These are phyloP conservation scores for Telfairia occidentalis DNA, from an alignment of 331 rosid genomes.

Conservation along the genomic window DNA sequence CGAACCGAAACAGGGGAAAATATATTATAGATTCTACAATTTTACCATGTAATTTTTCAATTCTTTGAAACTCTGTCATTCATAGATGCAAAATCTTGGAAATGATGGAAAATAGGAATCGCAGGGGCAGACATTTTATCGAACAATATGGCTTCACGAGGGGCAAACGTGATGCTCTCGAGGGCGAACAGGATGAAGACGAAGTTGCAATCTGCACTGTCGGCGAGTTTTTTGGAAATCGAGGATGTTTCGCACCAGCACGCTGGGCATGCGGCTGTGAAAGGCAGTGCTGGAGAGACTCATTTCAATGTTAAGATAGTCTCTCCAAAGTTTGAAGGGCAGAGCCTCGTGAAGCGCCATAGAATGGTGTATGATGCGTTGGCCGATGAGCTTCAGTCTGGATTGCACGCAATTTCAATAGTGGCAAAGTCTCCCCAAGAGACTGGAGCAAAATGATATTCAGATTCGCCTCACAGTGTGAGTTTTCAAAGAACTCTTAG, in stretches of 20 bases:
- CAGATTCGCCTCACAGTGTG: not conserved
- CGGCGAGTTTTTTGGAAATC: slow-evolving; percentile 50
- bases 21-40: not conserved
- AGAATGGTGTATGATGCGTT: slow-evolving; percentile 43
- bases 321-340: slow-evolving; percentile 62
- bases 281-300: slow-evolving; percentile 35
- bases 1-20: not conserved
- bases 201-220: slow-evolving; percentile 43
- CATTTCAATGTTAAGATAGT: slow-evolving; percentile 72
- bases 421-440: slow-evolving; percentile 51
- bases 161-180: slow-evolving; percentile 3
- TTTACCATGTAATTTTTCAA: not conserved
- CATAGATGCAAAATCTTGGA: not conserved
- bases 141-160: slow-evolving; percentile 15
- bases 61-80: not conserved
- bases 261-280: slow-evolving; percentile 71
- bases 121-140: not conserved
- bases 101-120: not conserved
- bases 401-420: slow-evolving; percentile 46
- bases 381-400: slow-evolving; percentile 49
- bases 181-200: slow-evolving; percentile 16
- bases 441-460: slow-evolving; percentile 4
- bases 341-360: slow-evolving; percentile 47
- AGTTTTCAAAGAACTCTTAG: not conserved
- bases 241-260: slow-evolving; percentile 89